Conservation (phyloP, 2,329 filamentous ascomycete genomes). For the Hypoxylon sp. region DNA sequence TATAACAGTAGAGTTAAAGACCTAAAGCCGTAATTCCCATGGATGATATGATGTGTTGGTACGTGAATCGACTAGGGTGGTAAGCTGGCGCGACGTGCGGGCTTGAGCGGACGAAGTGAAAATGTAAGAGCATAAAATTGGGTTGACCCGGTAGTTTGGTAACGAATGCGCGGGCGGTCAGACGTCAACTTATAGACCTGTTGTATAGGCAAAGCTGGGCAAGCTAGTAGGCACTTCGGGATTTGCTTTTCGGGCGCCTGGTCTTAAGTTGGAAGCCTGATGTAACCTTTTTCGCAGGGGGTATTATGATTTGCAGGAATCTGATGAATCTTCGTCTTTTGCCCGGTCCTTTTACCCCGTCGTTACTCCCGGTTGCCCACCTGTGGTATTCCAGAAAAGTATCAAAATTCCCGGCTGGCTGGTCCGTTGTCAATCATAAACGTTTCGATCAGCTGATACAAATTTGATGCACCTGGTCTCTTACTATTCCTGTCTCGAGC, state of each 20-base stretch:
- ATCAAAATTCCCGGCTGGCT: conserved; percentile 29
- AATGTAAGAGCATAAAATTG: conserved; percentile 36
- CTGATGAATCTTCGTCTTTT: conserved; percentile 8
- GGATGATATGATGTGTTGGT: conserved; percentile 19
- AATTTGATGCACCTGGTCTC: conserved; percentile 29
- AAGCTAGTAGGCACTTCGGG: conserved; percentile 37
- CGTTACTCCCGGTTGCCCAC: conserved; percentile 13
- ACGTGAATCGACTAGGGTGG: conserved; percentile 20
- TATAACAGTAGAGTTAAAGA: conserved; percentile 3
- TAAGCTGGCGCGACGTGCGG: conserved; percentile 33
- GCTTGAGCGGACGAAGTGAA: conserved; percentile 33
- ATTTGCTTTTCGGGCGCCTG: conserved; percentile 35
- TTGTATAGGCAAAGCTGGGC: conserved; percentile 12
- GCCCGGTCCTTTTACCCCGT: conserved; percentile 14
- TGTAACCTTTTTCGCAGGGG: conserved; percentile 40
- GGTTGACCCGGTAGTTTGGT: conserved; percentile 43
- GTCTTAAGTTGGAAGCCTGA: conserved; percentile 36
- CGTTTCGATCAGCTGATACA: conserved; percentile 37
- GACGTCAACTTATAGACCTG: conserved; percentile 31
- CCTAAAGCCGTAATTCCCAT: conserved; percentile 17
- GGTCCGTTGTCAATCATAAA: conserved; percentile 16
- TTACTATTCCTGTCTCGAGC: conserved; percentile 25
- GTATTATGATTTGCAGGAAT: conserved; percentile 39
- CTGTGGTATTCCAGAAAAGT: conserved; percentile 10
- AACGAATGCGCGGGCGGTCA: conserved; percentile 42